Conservation (phyloP, 345 rosid genomes). For the Populus nigra region DNA sequence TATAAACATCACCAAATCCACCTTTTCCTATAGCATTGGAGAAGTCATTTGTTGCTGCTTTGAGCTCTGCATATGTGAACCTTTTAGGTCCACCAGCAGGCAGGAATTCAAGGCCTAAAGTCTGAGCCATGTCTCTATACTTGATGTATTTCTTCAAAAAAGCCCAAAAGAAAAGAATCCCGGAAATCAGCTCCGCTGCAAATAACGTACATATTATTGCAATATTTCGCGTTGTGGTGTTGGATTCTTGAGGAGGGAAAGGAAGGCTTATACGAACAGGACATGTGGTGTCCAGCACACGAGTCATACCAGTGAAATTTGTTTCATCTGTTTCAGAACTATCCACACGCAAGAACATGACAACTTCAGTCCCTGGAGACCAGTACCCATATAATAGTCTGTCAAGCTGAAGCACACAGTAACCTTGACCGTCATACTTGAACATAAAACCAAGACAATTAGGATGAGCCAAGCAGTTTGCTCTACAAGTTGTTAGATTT, state of each 20-base stretch:
- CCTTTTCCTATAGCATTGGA: constrained; percentile 54
- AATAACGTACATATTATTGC: constrained; percentile 52
- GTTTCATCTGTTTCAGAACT: constrained; percentile 30
- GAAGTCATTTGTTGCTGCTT: constrained; percentile 53
- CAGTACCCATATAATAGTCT: constrained; percentile 45
- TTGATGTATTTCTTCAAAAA: constrained; percentile 63
- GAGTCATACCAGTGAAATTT: constrained; percentile 51
- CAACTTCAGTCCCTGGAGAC: constrained; percentile 53
- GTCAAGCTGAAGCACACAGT: constrained; percentile 47
- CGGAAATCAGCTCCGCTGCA: constrained; percentile 60
- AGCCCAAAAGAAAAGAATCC: constrained; percentile 52
- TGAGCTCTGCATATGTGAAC: constrained; percentile 53
- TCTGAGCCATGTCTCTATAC: constrained; percentile 69
- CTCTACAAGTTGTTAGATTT: constrained; percentile 37
- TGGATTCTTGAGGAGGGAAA: constrained; percentile 51
- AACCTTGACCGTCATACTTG: constrained; percentile 52
- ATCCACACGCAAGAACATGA: constrained; percentile 50
- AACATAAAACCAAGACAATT: constrained; percentile 52
- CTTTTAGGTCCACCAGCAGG: constrained; percentile 70
- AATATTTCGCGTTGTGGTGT: constrained; percentile 46
- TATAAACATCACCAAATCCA: constrained; percentile 67
- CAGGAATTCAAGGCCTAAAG: constrained; percentile 61
- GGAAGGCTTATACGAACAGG: constrained; percentile 57
- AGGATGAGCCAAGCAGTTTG: constrained; percentile 26
- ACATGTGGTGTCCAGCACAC: constrained; percentile 50